phyloP scores from a whole-genome alignment of 169 alveolate genomes.

The Plasmodium coatneyi region DNA sequence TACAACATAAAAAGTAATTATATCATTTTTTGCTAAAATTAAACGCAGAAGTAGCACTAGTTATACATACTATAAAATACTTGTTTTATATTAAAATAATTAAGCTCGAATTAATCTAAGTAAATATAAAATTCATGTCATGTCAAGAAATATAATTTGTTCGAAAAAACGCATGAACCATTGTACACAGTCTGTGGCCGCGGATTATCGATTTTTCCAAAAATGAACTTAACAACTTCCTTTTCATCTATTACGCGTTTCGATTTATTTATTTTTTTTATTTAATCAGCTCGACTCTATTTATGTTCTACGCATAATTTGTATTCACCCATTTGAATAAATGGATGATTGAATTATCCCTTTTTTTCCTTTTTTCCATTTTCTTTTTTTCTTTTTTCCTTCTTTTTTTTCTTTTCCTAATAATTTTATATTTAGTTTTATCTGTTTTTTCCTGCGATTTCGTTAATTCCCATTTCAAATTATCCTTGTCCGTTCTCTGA shows the following conservation, averaged over 20 bases:
- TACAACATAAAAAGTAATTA: not conserved
- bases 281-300: not conserved
- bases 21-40: not conserved
- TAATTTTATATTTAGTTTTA: not conserved
- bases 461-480: not conserved
- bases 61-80: not conserved
- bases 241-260: not conserved
- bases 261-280: not conserved
- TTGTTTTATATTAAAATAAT: not conserved
- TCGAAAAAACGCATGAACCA: not conserved
- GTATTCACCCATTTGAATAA: not conserved
- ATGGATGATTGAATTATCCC: not conserved
- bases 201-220: not conserved
- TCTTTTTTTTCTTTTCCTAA: not conserved
- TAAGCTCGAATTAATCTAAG: not conserved
- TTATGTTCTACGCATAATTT: not conserved
- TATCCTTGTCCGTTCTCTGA: not conserved
- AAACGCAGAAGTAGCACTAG: not conserved
- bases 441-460: not conserved
- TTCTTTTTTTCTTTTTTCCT: not conserved
- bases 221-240: not conserved
- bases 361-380: not conserved
- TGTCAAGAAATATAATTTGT: not conserved
- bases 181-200: not conserved
- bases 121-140: not conserved